Base-by-base conservation (phyloP, 345 rosid genomes). In the Camelina sativa region DNA sequence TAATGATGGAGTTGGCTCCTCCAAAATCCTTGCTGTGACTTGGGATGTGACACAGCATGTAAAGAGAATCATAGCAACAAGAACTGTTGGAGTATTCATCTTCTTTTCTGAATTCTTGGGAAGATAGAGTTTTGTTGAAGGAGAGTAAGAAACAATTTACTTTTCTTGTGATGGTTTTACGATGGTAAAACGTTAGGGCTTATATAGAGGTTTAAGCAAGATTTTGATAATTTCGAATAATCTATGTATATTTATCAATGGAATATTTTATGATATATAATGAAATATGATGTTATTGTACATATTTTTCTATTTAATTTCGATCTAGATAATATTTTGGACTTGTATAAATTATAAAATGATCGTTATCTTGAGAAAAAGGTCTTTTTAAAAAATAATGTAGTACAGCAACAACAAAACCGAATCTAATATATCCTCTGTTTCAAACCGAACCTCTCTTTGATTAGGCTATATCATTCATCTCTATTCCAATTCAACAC, bases 31-130 rank as follows among this genome's bases (percentile, higher is more conserved):
- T 32, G 25, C 35, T 54, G 59, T 12, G 10, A 54, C 35, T 59
- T 71, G 75, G 19, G 75, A 60, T 34, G 38, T 60, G 51, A 38
- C 52, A 62, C 38, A 60, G 13, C 60, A 48, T 61, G 75, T 61
- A 13, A 71, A 48, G 51, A 61, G 51, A 28, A 71, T 7, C 1
- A 51, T 61, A 2, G 68, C 67, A 22, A 61, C 3, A 51, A 50
- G 7, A 51, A 71, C 0, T 60, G 52, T 17, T 34, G 51, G 41
- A 38, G 40, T 50, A 13, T 71, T 60, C 68, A 71, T 71, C 40
- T 30, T 67, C 4, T 22, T 61, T 40, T 40, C 41, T 20, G 11
- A 15, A 25, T 7, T 62, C 11, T 16, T 62, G 13, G 3, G 13
- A 62, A 35, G 8, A 41, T 62, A 41, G 35, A 62, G 8, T 12